A percentile compares a stretch with the other conserved stretches of the same genome.
Evolutionary conservation across 139 green algal species (phyloP).

Genomic region (Auxenochlorella pyrenoidosa): DNA sequence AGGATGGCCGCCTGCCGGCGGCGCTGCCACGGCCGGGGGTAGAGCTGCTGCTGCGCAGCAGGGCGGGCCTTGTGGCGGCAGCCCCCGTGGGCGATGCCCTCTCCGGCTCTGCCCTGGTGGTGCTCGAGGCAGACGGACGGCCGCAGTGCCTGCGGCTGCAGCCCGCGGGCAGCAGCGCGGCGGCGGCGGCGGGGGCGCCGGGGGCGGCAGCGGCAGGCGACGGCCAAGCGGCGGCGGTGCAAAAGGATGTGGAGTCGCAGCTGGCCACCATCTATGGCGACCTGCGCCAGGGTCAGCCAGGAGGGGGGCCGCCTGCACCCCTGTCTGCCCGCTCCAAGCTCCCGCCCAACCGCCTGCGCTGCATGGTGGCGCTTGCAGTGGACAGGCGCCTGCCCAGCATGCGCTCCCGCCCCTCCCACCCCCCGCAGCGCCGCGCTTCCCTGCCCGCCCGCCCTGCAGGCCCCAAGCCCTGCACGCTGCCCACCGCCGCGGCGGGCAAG

Average conservation of each 20-base stretch:
- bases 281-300: conserved; percentile 9
- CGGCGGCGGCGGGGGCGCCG: neutral
- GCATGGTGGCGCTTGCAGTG: no score
- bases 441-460: neutral
- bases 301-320: neutral
- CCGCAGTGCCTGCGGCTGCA: conserved; percentile 21
- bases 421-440: neutral
- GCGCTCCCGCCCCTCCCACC: neutral
- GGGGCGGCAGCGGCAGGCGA: neutral
- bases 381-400: no score
- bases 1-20: neutral
- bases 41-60: conserved; percentile 7
- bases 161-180: neutral
- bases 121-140: conserved; percentile 11
- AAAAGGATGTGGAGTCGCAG: conserved; percentile 19
- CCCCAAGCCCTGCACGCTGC: conserved; percentile 10
- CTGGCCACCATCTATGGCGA: conserved; percentile 35
- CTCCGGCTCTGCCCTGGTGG: conserved; percentile 39
- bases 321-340: neutral
- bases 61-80: neutral
- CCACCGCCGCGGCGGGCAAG: neutral
- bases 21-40: conserved; percentile 6
- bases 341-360: no score
- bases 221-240: neutral
- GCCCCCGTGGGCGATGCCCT: conserved; percentile 45